phyloP scores from a whole-genome alignment of 306 rosid species.

The Neltuma alba region DNA sequence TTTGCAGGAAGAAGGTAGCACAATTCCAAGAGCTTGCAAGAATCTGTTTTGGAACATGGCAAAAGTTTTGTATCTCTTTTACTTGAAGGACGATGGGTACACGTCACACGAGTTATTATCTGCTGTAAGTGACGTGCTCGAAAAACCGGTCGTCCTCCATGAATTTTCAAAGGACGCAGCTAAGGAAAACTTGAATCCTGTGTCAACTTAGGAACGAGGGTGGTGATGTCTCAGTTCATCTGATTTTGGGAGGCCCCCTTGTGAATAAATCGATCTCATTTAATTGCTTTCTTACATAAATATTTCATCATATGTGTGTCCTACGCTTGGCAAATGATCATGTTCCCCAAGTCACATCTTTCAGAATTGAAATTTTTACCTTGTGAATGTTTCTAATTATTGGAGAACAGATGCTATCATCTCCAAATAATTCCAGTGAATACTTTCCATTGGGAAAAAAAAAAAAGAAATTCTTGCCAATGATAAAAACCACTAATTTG shows the following conservation, averaged over 20 bases:
- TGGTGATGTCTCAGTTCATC: slow-evolving; percentile 6
- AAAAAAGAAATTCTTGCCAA: too few species aligned
- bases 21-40: slow-evolving; percentile 83
- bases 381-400: neutral
- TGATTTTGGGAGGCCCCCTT: neutral
- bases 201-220: slow-evolving; percentile 1
- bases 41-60: slow-evolving; percentile 85
- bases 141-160: slow-evolving; percentile 57
- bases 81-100: slow-evolving; percentile 79
- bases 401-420: neutral
- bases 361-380: neutral
- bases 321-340: neutral
- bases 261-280: slow-evolving; percentile 9
- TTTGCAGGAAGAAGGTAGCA: slow-evolving; percentile 59
- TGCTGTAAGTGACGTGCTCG: slow-evolving; percentile 48
- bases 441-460: neutral
- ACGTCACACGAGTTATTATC: slow-evolving; percentile 61
- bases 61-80: slow-evolving; percentile 63
- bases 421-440: neutral
- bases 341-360: neutral
- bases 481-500: neutral
- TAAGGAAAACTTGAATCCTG: slow-evolving; percentile 9
- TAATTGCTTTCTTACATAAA: neutral
- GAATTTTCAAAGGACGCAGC: slow-evolving; percentile 29
- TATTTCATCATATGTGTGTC: neutral